Evolutionary conservation across 208 protist species (phyloP), one percentile per base, ranked within the genome.

Genomic region (Crithidia acanthocephali): DNA sequence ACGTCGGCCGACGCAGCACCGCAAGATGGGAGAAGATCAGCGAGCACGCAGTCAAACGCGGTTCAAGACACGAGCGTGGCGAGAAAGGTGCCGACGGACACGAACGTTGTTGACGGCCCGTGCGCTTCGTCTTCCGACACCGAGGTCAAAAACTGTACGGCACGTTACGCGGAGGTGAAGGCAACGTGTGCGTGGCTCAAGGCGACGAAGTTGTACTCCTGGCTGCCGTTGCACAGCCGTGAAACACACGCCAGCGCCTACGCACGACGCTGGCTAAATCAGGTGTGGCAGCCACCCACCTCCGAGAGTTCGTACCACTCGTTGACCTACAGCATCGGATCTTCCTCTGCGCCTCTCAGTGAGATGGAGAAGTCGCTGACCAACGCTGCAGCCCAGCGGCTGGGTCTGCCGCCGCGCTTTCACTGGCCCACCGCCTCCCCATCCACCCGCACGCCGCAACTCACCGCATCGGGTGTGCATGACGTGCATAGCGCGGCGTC

Each of bases 361-460:
- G 45, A 53, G 0, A 52, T 78, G 55, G 86, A 91, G 63, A 68
- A 65, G 68, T n/a, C 30, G 2, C 25, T 79, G 15, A 48, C 66
- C 4, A 83, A 91, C 55, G 25, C 27, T 15, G 68, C 82, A 6
- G 86, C 80, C 2, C 22, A 32, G 7, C 68, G 72, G 7, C 58
- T 87, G 22, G 59, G 68, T 2, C 76, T 91, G 3, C 80, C 83
- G 2, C 27, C 32, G 6, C 86, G 86, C 27, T 88, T 91, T 42
- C 66, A 62, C 2, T 91, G 86, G 80, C 67, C 53, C 0, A 27
- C n/a, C 40, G 5, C 32, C 4, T 45, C 53, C 23, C 9, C 52
- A n/a, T 32, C 40, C n/a, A n/a, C n/a, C n/a, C n/a, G n/a, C n/a
- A n/a, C n/a, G n/a, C n/a, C n/a, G n/a, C n/a, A n/a, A n/a, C n/a